Conservation (phyloP, 2,329 filamentous ascomycete genomes). For the Xylaria sp. region DNA sequence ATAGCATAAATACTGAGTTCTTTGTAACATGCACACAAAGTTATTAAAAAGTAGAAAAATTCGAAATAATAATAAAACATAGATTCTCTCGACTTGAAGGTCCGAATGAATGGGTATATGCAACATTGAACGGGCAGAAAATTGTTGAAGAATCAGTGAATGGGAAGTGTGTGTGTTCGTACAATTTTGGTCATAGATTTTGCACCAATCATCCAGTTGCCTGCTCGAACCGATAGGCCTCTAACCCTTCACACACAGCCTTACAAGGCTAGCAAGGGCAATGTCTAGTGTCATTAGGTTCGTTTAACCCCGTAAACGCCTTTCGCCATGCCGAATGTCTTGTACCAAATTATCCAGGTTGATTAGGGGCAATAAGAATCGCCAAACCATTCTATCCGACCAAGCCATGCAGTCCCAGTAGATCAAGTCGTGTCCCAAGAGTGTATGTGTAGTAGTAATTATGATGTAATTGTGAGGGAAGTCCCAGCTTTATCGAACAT, state of each 20-base stretch:
- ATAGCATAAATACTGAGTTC: background rate
- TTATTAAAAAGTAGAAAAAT: background rate
- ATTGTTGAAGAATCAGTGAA: slow-evolving; percentile 27
- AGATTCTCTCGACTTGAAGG: slow-evolving; percentile 30
- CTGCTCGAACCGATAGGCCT: slow-evolving; percentile 14
- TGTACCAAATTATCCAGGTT: slow-evolving; percentile 35
- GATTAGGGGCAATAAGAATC: slow-evolving; percentile 23
- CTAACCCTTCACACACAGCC: slow-evolving; percentile 11
- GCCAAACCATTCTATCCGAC: slow-evolving; percentile 36
- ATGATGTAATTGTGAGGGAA: background rate
- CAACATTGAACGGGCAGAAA: slow-evolving; percentile 26
- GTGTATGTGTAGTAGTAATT: slow-evolving; percentile 24
- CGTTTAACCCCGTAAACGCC: slow-evolving; percentile 35
- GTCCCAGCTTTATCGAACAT: slow-evolving; percentile 1
- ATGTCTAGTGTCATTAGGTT: slow-evolving; percentile 29
- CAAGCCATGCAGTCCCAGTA: slow-evolving; percentile 33
- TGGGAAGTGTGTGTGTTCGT: slow-evolving; percentile 27
- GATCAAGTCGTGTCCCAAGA: slow-evolving; percentile 30
- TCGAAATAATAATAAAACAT: slow-evolving; percentile 21
- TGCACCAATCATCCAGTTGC: slow-evolving; percentile 22
- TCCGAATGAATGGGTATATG: slow-evolving; percentile 37
- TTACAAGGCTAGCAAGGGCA: slow-evolving; percentile 19
- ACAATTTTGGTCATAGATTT: slow-evolving; percentile 36
- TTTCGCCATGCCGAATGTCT: slow-evolving; percentile 32
- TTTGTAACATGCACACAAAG: too few relatives aligned